A percentile compares a stretch with the other conserved stretches of the same genome.
phyloP scores from a whole-genome alignment of 495 filamentous ascomycete genomes.

The Penicillium desertorum region DNA sequence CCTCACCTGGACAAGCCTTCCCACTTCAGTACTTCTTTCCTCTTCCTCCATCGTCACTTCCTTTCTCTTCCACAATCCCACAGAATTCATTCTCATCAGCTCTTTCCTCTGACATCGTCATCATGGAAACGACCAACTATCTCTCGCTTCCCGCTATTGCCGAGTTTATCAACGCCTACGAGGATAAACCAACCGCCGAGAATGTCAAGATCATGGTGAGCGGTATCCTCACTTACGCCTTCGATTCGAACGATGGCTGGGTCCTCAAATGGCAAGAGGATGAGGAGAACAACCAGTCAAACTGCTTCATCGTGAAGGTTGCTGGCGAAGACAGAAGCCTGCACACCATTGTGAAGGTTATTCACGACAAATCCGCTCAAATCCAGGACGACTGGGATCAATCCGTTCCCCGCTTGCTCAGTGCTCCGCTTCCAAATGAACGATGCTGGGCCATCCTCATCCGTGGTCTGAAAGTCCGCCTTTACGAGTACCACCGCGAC shows the following conservation, averaged over 20 bases:
- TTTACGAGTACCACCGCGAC: constrained; percentile 3
- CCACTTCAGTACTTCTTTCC: neutral
- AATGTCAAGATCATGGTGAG: neutral
- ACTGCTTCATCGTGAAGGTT: neutral
- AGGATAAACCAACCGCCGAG: neutral
- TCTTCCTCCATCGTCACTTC: neutral
- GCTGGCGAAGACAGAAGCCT: neutral
- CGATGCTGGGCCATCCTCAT: constrained; percentile 9
- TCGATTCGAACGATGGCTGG: neutral
- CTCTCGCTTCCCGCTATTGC: neutral
- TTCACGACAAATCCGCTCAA: neutral
- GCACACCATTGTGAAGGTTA: constrained; percentile 3
- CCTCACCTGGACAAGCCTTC: too few species aligned
- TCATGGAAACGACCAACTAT: neutral
- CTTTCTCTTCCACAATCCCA: too few species aligned
- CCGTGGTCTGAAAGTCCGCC: neutral
- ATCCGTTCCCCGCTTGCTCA: neutral
- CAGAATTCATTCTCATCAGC: neutral
- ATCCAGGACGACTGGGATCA: neutral
- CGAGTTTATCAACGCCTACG: neutral
- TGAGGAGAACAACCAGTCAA: neutral
- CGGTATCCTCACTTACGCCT: neutral
- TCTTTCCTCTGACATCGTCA: neutral
- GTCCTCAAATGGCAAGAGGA: neutral
- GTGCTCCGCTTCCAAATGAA: neutral